Conservation (phyloP, 2,329 filamentous ascomycete genomes). For the Cladosporium cucumerinum region DNA sequence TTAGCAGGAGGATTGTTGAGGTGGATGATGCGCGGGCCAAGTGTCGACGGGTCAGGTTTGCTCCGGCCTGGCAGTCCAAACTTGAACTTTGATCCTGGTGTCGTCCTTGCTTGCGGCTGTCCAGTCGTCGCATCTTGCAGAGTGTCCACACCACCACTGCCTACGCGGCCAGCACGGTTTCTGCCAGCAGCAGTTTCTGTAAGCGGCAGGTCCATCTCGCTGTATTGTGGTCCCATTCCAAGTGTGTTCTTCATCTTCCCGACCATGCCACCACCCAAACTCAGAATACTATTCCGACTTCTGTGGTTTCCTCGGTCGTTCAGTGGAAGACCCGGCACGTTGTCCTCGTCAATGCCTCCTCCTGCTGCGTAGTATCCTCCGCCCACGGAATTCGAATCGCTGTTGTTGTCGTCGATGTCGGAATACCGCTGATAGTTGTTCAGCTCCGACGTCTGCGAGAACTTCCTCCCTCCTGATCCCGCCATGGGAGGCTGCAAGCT, state of each 20-base stretch:
- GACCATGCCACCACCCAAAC: slow-evolving; percentile 80
- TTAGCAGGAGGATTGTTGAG: slow-evolving; percentile 97
- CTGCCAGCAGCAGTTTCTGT: slow-evolving; percentile 67
- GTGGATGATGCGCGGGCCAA: slow-evolving; percentile 88
- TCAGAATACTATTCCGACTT: slow-evolving; percentile 84
- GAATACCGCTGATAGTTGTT: slow-evolving; percentile 91
- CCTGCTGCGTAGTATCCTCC: slow-evolving; percentile 70
- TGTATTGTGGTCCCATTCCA: slow-evolving; percentile 82
- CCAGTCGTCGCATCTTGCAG: slow-evolving; percentile 14
- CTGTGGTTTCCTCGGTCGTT: slow-evolving; percentile 47
- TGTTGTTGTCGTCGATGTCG: slow-evolving; percentile 66
- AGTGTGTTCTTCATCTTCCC: slow-evolving; percentile 86
- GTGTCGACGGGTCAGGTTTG: slow-evolving; percentile 82
- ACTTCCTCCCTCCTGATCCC: slow-evolving; percentile 44
- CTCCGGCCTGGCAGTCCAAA: slow-evolving; percentile 77
- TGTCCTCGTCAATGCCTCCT: slow-evolving; percentile 56
- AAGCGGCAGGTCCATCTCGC: slow-evolving; percentile 95
- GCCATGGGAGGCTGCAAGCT: slow-evolving; percentile 37
- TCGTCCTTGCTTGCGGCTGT: slow-evolving; percentile 31
- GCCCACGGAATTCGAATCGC: slow-evolving; percentile 19
- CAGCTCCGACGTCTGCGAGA: slow-evolving; percentile 75
- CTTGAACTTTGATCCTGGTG: slow-evolving; percentile 76
- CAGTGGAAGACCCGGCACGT: slow-evolving; percentile 47
- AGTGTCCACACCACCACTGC: slow-evolving; percentile 38
- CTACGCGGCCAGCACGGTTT: slow-evolving; percentile 30